Evolutionary conservation across 306 rosid species (phyloP).

Genomic region (Citrullus amarus): DNA sequence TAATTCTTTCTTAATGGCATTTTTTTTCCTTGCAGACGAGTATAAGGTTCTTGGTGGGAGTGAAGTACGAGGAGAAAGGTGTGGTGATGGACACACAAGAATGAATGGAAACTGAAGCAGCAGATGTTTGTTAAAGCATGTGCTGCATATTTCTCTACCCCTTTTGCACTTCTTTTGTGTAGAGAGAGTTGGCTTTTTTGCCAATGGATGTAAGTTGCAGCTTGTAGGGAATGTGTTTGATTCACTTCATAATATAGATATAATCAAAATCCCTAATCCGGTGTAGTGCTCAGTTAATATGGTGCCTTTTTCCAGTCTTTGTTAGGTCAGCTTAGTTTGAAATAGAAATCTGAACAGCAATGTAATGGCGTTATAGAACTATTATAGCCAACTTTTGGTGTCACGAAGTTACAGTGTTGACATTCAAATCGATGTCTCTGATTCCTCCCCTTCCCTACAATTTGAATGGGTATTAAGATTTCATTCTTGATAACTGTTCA

Average conservation of each 20-base stretch:
- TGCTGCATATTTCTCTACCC: neutral
- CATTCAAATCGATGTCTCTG: neutral
- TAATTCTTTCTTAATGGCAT: neutral
- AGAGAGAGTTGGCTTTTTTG: neutral
- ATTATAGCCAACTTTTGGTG: neutral
- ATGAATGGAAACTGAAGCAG: conserved; percentile 6
- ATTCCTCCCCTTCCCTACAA: neutral
- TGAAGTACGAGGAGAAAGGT: conserved; percentile 55
- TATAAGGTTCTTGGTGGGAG: conserved; percentile 65
- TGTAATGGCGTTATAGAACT: neutral
- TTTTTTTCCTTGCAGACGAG: conserved; percentile 27
- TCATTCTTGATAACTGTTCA: neutral
- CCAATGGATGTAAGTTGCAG: neutral
- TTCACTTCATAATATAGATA: neutral
- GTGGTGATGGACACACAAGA: conserved; percentile 36
- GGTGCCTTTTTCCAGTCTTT: neutral
- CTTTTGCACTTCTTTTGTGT: neutral
- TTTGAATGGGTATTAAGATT: neutral
- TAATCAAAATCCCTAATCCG: conserved; percentile 5
- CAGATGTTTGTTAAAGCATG: neutral
- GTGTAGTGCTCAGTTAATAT: neutral
- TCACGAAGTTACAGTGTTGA: neutral
- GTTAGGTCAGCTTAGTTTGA: neutral
- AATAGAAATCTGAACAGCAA: neutral
- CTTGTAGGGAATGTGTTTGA: neutral